Percentiles rank a stretch among this genome's conserved stretches.
phyloP scores from a whole-genome alignment of 257 asterid genomes.

The Fraxinus quadrangulata region DNA sequence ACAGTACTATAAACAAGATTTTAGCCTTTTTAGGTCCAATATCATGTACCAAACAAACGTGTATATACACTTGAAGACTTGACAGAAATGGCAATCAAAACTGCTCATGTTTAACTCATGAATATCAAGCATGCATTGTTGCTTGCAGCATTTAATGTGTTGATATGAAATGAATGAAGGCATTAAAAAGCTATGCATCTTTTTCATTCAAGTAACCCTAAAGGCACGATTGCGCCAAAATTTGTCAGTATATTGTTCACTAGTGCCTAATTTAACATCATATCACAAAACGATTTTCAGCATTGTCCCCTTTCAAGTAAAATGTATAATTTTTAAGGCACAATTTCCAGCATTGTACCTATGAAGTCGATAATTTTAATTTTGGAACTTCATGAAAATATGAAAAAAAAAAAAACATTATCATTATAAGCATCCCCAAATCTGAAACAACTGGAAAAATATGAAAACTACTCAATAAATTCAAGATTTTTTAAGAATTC shows the following conservation, averaged over 20 bases:
- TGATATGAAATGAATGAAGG: neutral
- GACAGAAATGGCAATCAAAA: too few species aligned
- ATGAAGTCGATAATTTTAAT: neutral
- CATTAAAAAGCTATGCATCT: neutral
- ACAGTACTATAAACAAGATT: too few species aligned
- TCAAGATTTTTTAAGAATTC: conserved; percentile 30
- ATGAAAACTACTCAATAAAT: conserved; percentile 24
- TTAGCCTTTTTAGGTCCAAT: too few species aligned
- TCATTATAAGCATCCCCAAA: conserved; percentile 16
- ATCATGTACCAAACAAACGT: too few species aligned
- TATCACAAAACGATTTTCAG: neutral
- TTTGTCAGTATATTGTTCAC: neutral
- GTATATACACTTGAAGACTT: too few species aligned
- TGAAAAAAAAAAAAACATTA: neutral
- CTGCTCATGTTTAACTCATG: too few species aligned
- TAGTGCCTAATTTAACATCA: neutral
- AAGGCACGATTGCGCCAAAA: neutral
- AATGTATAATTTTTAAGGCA: neutral
- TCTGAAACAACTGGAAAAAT: neutral
- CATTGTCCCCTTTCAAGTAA: neutral
- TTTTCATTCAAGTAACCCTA: too few species aligned
- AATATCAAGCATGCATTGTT: too few species aligned
- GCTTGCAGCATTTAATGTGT: too few species aligned
- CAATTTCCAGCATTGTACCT: neutral
- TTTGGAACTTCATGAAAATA: neutral